These are phyloP conservation scores for Vitis rotundifolia DNA, from an alignment of 164 flowering plant genomes.

Conservation along the genomic window DNA sequence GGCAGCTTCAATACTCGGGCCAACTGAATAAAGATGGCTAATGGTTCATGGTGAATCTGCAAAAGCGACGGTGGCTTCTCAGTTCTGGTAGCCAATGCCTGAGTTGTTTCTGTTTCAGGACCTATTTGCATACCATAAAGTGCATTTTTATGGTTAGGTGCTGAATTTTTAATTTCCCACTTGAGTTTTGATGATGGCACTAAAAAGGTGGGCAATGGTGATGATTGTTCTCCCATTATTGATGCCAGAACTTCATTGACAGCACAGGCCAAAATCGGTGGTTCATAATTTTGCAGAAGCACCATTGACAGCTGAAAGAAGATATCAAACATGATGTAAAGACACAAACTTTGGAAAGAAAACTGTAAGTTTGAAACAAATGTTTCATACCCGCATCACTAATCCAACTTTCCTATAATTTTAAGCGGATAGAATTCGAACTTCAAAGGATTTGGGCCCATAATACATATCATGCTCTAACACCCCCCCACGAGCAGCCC, in stretches of 20 bases:
- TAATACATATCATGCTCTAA: too few species aligned
- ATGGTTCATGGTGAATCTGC: constrained; percentile 60
- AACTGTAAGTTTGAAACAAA: not conserved
- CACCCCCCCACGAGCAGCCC: too few species aligned
- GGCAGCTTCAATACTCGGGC: constrained; percentile 52
- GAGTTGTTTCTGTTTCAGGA: constrained; percentile 41
- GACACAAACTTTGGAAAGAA: not conserved
- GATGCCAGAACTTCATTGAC: constrained; percentile 53
- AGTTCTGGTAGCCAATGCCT: constrained; percentile 30
- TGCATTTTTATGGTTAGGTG: constrained; percentile 15
- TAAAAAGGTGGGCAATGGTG: constrained; percentile 43
- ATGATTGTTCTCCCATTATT: constrained; percentile 37
- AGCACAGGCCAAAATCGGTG: constrained; percentile 67
- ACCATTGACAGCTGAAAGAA: constrained; percentile 57
- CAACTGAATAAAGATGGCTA: constrained; percentile 62
- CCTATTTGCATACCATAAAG: constrained; percentile 58
- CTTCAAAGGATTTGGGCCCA: too few species aligned
- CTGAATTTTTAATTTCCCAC: constrained; percentile 28
- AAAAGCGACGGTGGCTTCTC: constrained; percentile 42
- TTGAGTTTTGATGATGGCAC: constrained; percentile 58
- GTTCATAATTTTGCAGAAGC: constrained; percentile 54
- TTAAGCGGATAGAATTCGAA: too few species aligned
- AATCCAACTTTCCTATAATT: too few species aligned
- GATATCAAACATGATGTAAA: not conserved
- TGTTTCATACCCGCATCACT: too few species aligned